Percentiles rank a stretch among this genome's conserved stretches.
Evolutionary conservation across 805 yeast species (phyloP).

Genomic region (Kuraishia molischiana): DNA sequence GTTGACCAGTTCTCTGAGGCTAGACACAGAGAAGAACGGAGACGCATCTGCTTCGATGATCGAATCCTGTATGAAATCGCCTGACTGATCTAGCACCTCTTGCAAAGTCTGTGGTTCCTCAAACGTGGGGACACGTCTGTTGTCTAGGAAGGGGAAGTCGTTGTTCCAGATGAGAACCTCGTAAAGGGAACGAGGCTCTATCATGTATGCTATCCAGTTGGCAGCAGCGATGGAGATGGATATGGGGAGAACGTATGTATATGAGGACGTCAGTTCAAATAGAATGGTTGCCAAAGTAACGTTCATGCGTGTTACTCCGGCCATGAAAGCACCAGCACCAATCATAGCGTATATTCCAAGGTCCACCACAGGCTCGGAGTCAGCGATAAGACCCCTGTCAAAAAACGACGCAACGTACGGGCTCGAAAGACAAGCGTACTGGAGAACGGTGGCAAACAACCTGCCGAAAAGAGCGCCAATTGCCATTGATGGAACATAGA

Average conservation of each 20-base stretch:
- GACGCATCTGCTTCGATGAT: conserved; percentile 29
- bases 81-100: conserved; percentile 23
- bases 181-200: conserved; percentile 42
- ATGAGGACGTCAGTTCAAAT: conserved; percentile 46
- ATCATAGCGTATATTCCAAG: conserved; percentile 44
- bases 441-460: conserved; percentile 31
- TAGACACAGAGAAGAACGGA: conserved; percentile 21
- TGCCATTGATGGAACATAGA: conserved; percentile 57
- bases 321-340: conserved; percentile 49
- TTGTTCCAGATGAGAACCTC: conserved; percentile 35
- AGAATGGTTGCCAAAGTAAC: conserved; percentile 40
- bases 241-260: conserved; percentile 47
- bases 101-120: conserved; percentile 24
- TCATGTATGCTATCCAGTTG: conserved; percentile 42
- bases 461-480: conserved; percentile 53
- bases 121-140: conserved; percentile 24
- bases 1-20: conserved; percentile 23
- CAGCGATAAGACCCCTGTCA: conserved; percentile 5
- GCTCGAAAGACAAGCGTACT: conserved; percentile 21
- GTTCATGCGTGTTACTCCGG: conserved; percentile 47
- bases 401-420: conserved; percentile 10
- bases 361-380: conserved; percentile 27
- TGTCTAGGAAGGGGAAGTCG: conserved; percentile 45
- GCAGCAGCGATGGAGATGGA: conserved; percentile 47
- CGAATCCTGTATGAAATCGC: conserved; percentile 6